Evolutionary conservation across 202 grass and related monocot species (phyloP), one percentile per base, ranked within the genome.

Genomic region (Setaria viridis): DNA sequence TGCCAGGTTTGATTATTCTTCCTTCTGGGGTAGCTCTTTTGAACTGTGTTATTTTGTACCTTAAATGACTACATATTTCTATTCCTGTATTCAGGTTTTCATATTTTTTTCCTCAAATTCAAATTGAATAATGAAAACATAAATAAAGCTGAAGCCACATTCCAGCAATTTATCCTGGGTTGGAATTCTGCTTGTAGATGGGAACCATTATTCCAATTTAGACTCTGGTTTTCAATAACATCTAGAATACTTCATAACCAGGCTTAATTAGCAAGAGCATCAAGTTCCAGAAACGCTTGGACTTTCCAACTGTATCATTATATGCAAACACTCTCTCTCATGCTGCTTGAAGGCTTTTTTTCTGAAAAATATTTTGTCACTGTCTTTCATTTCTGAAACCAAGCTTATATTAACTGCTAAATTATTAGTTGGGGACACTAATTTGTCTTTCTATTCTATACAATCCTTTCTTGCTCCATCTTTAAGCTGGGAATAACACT

Each of bases 1-100:
- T 85, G 87, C 96, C 72, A 98, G 96, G 96, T 98, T 80, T n/a
- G 78, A 77, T 85, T 49, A 65, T 17, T 65, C 59, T 70, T 21
- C 3, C 2, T 51, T 84, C 42, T 54, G 6, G 32, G 29, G 7
- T 74, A 67, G 49, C 15, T 82, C 15, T 49, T 54, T 37, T 70
- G 42, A 84, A 7, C 9, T 69, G 35, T 19, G 3, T 42, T 74
- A 32, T 84, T 37, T 6, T 29, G 30, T 55, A 54, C 20, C 7
- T 11, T 20, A 21, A 66, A 13, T 5, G 6, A 7, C 45, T 84
- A 45, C 58, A 46, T 43, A 42, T 68, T 69, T n/a, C 7, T 39
- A 14, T 50, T 75, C 10, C 34, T 33, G 42, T 10, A 53, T 68
- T 80, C 29, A 16, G n/a, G 20, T 2, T 79, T 70, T 37, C 12